Base-by-base conservation (phyloP, 2,329 filamentous ascomycete species). In the Rachicladosporium sp. region DNA sequence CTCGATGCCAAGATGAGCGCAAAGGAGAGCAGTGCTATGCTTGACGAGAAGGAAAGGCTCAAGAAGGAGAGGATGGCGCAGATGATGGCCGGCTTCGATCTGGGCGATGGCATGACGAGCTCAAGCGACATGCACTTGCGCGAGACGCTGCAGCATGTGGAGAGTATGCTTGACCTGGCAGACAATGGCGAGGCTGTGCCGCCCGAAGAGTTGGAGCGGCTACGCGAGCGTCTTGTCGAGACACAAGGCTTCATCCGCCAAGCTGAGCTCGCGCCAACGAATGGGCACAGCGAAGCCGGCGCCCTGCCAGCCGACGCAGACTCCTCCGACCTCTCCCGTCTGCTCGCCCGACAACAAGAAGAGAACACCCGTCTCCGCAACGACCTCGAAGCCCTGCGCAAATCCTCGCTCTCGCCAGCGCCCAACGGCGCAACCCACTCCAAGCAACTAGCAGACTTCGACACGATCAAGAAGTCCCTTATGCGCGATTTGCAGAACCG, bases 41-140 rank as follows among this genome's bases (percentile, higher is more conserved):
- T 93, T 12, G 89, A 96, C 52, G 91, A 96, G 65, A 98, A 98
- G 71, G 93, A 96, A 65, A 89, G 87, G 71, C 88, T 87, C 68
- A 98, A 98, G 73, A 86, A 88, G 1, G 91, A 98, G 67, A 91
- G 93, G 65, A 98, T 98, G 91, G 91, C 91, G 33, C 84, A 95
- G 73, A 98, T 98, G 91, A 95, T 98, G 89, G 91, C 91, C 43
- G 87, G 89, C 3, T 96, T 98, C 54, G 89, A 98, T 55, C 75
- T 98, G 29, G 89, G 87, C 33, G 81, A 82, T 36, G 88, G 95
- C 42, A 80, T 93, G 27, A 93, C 96, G 60, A 94, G 87, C 50
- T 83, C 91, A 43, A 94, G 94, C 52, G 91, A 98, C 62, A 76
- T 80, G 47, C 80, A 78, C 37, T 84, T 98, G 43, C 78, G 83